Conservation (phyloP, 2,329 filamentous ascomycete genomes). For the Falciphora oryzae region DNA sequence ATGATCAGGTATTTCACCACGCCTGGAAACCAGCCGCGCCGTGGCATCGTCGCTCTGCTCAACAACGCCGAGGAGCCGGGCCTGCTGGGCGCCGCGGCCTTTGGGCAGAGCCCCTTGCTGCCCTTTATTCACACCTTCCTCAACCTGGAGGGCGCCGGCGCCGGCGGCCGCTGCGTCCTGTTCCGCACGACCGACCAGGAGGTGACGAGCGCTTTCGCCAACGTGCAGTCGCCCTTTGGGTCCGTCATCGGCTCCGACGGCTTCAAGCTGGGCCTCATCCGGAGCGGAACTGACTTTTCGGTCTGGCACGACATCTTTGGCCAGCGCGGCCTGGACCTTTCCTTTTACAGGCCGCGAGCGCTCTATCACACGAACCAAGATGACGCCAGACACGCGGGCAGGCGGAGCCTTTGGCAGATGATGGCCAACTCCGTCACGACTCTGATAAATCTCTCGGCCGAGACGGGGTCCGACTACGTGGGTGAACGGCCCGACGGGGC, state of each 20-base stretch:
- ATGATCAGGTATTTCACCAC: slow-evolving; percentile 81
- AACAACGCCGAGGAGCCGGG: slow-evolving; percentile 98
- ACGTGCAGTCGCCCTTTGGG: slow-evolving; percentile 71
- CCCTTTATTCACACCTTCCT: slow-evolving; percentile 81
- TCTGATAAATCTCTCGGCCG: slow-evolving; percentile 62
- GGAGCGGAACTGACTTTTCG: slow-evolving; percentile 84
- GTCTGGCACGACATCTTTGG: slow-evolving; percentile 74
- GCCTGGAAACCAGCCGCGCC: slow-evolving; percentile 63
- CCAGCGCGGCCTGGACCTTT: slow-evolving; percentile 82
- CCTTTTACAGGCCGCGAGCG: slow-evolving; percentile 81
- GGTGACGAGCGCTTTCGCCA: slow-evolving; percentile 72
- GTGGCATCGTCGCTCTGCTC: slow-evolving; percentile 76
- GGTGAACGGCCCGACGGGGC: slow-evolving; percentile 49
- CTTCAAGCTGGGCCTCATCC: slow-evolving; percentile 71
- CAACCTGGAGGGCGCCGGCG: slow-evolving; percentile 92
- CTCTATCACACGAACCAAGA: slow-evolving; percentile 91
- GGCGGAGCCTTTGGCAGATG: slow-evolving; percentile 83
- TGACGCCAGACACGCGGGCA: slow-evolving; percentile 72
- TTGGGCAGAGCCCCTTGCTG: slow-evolving; percentile 75
- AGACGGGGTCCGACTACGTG: slow-evolving; percentile 61
- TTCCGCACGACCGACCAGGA: slow-evolving; percentile 87
- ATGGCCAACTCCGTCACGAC: slow-evolving; percentile 76
- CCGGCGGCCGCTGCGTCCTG: slow-evolving; percentile 78
- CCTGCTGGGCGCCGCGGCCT: slow-evolving; percentile 79
- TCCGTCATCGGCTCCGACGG: slow-evolving; percentile 77